Base-by-base conservation (phyloP, 2,329 filamentous ascomycete species). In the Colletotrichum sp. region DNA sequence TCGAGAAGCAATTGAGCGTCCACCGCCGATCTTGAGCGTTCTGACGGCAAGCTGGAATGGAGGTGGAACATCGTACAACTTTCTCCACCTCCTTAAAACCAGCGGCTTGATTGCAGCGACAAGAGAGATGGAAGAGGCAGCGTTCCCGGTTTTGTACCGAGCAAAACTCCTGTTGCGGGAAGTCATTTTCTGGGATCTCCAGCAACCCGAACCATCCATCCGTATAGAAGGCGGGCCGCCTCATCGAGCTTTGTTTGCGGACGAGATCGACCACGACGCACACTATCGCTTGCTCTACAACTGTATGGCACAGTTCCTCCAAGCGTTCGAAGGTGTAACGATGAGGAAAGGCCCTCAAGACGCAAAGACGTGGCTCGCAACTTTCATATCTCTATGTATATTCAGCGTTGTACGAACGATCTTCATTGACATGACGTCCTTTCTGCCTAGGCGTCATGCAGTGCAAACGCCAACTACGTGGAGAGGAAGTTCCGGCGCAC, bases 81-180 rank as follows among this genome's bases (percentile, higher is more conserved):
- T 91, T 52, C 88, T 90, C 79, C 86, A 89, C 48, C 83, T 92
- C 0, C 82, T 92, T 63, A 87, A 86, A 77, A 80, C 89, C 39
- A 91, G 86, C 65, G 87, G 89, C 8, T 85, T 84, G 60, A 80
- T 92, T 67, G 90, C 90, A 3, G 80, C 82, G 13, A 88, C 83
- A 24, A 86, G 90, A 57, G 86, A 88, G 32, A 82, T 83, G 5
- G 90, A 92, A 78, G 86, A 87, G 34, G 80, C 83, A n/a, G 80
- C 82, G 1, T 90, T 88, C 76, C 90, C 90, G 3, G 83, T 88
- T 2, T 82, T 92, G 24, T 89, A 89, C 79, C 86, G 87, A 8
- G 89, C 89, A 30, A 92, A 92, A 79, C 79, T 91, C 16, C 82
- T 92, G 21, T 83, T 92, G 13, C 84, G 90, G 39, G 90, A 92